Percentiles rank a stretch among this genome's conserved stretches.
phyloP scores from a whole-genome alignment of 164 flowering plant species.

The Malania oleifera region DNA sequence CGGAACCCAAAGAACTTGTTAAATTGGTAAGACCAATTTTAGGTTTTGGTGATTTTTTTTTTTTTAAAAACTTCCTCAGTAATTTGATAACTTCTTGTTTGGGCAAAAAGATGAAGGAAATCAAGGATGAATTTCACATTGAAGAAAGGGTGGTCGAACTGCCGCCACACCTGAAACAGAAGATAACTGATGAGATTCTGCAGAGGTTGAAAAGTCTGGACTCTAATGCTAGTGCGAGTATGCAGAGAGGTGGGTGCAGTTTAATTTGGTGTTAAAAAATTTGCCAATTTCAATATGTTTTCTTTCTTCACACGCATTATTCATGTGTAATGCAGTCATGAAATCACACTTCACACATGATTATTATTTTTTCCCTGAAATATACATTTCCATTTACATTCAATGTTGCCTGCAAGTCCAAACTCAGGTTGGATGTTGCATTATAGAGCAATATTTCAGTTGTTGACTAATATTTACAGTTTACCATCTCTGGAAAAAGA shows the following conservation, averaged over 20 bases:
- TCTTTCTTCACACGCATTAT: not conserved
- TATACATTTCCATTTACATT: no score
- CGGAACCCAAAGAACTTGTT: constrained; percentile 64
- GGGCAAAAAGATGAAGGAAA: constrained; percentile 43
- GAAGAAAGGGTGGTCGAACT: constrained; percentile 30
- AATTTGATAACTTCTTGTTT: not conserved
- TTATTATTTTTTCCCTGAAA: no score
- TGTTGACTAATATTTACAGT: no score
- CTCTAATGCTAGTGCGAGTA: constrained; percentile 32
- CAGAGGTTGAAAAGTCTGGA: constrained; percentile 46
- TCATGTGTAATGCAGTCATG: no score
- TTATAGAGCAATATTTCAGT: no score
- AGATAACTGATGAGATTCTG: constrained; percentile 58
- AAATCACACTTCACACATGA: no score
- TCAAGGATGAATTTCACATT: constrained; percentile 31
- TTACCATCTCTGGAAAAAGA: no score
- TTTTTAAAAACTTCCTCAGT: constrained; percentile 1
- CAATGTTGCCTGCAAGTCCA: no score
- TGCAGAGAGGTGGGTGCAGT: constrained; percentile 56
- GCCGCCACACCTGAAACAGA: constrained; percentile 49
- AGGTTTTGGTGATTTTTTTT: not conserved
- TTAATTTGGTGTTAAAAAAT: not conserved
- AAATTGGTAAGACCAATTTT: constrained; percentile 46
- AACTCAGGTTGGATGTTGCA: no score
- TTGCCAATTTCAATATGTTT: not conserved